Conservation (phyloP, 1,139 yeast genomes). For the Blastobotrys niveus region DNA sequence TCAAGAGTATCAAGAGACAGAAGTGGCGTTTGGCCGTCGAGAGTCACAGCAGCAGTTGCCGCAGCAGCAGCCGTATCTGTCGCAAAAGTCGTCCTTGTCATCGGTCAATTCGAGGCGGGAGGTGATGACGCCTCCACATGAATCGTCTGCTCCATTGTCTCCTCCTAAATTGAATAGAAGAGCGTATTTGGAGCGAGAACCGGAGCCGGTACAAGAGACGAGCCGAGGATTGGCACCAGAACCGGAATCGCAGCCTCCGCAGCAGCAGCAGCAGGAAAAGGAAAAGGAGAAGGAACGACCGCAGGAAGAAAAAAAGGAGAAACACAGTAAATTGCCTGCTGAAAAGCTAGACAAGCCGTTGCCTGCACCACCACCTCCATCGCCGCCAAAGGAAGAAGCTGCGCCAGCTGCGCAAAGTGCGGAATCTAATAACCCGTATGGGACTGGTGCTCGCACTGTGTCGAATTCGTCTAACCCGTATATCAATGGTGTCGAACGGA, state of each 20-base stretch:
- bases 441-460: neutral
- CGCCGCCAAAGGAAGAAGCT: neutral
- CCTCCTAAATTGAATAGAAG: neutral
- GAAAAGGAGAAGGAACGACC: too few species aligned
- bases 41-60: neutral
- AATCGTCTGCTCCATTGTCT: neutral
- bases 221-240: neutral
- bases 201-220: neutral
- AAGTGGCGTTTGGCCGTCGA: constrained; percentile 1
- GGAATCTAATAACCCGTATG: neutral
- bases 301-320: too few species aligned
- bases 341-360: constrained; percentile 10
- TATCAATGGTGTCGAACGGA: neutral
- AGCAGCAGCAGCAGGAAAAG: too few species aligned
- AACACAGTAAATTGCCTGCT: too few species aligned
- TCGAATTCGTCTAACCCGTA: constrained; percentile 1
- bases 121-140: neutral
- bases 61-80: neutral
- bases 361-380: constrained; percentile 12
- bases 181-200: constrained; percentile 1
- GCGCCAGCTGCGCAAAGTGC: neutral
- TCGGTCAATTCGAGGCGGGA: neutral
- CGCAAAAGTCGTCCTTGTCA: neutral
- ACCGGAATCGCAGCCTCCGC: too few species aligned
- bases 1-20: neutral